These are phyloP conservation scores for Alternaria sp. DNA, from an alignment of 2,329 filamentous ascomycete genomes.

Conservation along the genomic window DNA sequence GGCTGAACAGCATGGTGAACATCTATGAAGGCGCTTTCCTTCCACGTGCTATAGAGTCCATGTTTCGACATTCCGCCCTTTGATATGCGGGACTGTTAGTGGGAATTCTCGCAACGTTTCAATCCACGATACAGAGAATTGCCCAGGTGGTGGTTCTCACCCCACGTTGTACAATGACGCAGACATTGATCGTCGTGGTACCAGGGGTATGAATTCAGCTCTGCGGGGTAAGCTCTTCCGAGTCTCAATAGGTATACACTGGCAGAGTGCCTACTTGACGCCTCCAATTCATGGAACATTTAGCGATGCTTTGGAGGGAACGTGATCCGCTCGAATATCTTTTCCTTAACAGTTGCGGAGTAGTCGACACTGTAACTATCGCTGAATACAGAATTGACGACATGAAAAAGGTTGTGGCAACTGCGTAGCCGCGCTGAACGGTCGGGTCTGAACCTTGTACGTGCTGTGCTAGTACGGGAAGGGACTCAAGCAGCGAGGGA, in stretches of 20 bases:
- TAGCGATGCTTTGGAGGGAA: background rate
- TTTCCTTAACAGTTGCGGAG: too few species aligned
- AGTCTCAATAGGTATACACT: background rate
- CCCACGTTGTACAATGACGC: too few species aligned
- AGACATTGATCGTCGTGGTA: too few species aligned
- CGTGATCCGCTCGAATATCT: background rate
- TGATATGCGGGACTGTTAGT: too few species aligned
- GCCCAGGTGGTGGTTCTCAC: too few species aligned
- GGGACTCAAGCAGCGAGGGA: background rate
- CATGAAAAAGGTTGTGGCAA: background rate
- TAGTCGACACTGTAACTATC: background rate
- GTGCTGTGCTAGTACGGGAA: background rate
- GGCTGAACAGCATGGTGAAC: too few species aligned
- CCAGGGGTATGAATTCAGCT: background rate
- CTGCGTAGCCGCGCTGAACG: background rate
- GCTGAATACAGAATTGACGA: rapidly evolving
- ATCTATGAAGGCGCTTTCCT: too few species aligned
- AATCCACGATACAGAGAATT: too few species aligned
- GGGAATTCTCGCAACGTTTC: rapidly evolving
- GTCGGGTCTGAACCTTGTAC: background rate
- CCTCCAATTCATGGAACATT: background rate
- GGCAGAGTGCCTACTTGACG: background rate
- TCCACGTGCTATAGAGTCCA: rapidly evolving
- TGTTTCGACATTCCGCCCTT: too few species aligned
- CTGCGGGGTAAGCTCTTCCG: background rate